Base-by-base conservation (phyloP, 1,284 basidiomycete species). In the Irpex sp. region DNA sequence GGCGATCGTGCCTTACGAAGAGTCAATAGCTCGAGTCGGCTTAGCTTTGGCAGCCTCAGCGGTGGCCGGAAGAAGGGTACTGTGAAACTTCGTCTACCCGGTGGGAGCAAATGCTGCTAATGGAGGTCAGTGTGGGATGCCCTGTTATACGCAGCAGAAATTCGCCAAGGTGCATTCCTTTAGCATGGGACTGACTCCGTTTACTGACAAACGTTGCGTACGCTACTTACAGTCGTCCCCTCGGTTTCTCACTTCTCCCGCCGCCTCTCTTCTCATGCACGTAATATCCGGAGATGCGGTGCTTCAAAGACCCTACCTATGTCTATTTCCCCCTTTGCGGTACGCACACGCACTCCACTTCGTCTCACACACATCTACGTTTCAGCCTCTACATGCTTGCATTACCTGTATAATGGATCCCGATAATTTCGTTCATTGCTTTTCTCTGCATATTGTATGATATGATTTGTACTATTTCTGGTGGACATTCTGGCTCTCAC, bases 1-100 rank as follows among this genome's bases (percentile, higher is more conserved):
- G 97, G 97, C 9, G 97, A 98, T 76, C 85, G 97, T 61, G 92
- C 94, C 11, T 79, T 97, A 51, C 85, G 94, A 62, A 84, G 94
- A 71, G 93, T 96, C 47, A 92, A 89, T 68, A 92, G 90, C 73
- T 91, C 91, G 15, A 93, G 91, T 72, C 86, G 89, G 60, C 77
- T 92, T 65, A 92, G 90, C 72, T 93, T 93, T 74, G 89, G 89
- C 15, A 92, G 90, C 71, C 77, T 91, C 55, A 89, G 86, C 71
- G 84, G 82, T 21, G 76, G 82, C 52, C 85, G 86, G 59, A 81
- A 81, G 71, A 83, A 82, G 71, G 83, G 80, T 61, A 77, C 82
- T 19, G 81, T 85, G 62, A 88, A 81, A 72, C 74, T 89, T 59
- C 86, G 81, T 73, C 72, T 88, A 65, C 68, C 88, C 82, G 86